Evolutionary conservation across 1,284 basidiomycete species (phyloP), one percentile per base, ranked within the genome.

Genomic region (Ganoderma lucidum): DNA sequence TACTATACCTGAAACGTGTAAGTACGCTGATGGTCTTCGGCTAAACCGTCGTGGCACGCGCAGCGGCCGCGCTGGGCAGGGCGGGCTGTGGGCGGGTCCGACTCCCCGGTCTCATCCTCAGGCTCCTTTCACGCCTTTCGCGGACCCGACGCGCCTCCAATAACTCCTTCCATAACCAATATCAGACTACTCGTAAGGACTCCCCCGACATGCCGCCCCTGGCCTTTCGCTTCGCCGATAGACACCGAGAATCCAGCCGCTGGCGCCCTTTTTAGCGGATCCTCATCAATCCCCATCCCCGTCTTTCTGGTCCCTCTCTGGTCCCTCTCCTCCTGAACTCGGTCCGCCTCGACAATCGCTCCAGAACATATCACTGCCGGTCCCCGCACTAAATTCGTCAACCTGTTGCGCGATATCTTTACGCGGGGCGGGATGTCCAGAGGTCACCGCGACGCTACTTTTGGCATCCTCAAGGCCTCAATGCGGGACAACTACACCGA

Each of bases 401-500:
- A 66, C 55, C 62, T 70, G 66, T 68, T 67, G 64, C 71, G 67
- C 67, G 69, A 70, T 32, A 65, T 72, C 62, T 64, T 67, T 23
- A 65, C 61, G 6, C 39, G 37, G n/a, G 59, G 39, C 39, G 71
- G 58, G 41, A 73, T 68, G 75, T 70, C 78, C 55, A 79, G 86
- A 75, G 84, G 86, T 6, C 81, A 84, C 71, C 82, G 85, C 35
- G 76, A 81, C 44, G 70, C 75, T 28, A 80, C 81, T 2, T 76
- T 79, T 30, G 86, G 85, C 17, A 91, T 87, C 71, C 79, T 90
- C 44, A 87, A 84, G 23, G 80, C 82, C 67, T 91, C 91, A 3
- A 93, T 93, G 91, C 82, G 91, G 23, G 83, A 87, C 62, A 93
- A 93, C 76, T 93, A 92, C 73, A 83, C 82, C 37, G 84, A 88